Conservation (phyloP, 768 basidiomycete species). For the Tylopilus vinaceipallidus region DNA sequence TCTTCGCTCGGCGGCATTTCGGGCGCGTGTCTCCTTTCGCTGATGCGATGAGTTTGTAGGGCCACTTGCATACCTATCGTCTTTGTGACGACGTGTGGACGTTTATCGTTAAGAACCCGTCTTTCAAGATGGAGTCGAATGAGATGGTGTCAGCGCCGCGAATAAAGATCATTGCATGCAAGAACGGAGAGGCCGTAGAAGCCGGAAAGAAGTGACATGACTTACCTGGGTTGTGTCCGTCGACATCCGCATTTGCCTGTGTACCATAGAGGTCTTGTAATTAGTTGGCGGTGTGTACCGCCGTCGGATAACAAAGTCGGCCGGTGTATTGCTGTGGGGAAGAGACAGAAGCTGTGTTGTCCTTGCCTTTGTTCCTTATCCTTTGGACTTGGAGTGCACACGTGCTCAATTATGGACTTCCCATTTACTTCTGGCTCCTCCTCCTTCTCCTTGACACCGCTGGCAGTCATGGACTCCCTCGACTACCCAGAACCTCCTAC, state of each 20-base stretch:
- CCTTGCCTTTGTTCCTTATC: too few species aligned
- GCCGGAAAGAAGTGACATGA: conserved; percentile 68
- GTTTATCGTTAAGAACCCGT: conserved; percentile 90
- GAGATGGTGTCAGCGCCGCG: conserved; percentile 69
- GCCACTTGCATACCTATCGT: conserved; percentile 88
- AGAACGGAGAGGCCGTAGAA: conserved; percentile 88
- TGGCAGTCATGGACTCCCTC: conserved; percentile 28
- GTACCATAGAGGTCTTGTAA: conserved; percentile 31
- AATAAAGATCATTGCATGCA: conserved; percentile 98
- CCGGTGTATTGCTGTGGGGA: conserved; percentile 11
- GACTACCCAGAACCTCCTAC: conserved; percentile 60
- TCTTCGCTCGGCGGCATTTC: neutral
- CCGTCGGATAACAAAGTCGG: too few species aligned
- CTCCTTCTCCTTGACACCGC: conserved; percentile 12
- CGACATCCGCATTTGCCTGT: neutral
- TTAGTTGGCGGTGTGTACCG: conserved; percentile 1
- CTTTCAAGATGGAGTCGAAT: conserved; percentile 94
- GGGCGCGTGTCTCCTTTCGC: neutral
- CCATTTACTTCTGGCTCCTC: conserved; percentile 17
- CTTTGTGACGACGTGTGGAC: conserved; percentile 98
- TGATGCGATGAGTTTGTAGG: conserved; percentile 42
- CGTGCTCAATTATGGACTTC: conserved; percentile 24
- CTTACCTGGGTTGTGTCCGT: conserved; percentile 4
- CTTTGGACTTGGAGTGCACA: conserved; percentile 7
- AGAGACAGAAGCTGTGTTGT: neutral